Base-by-base conservation (phyloP, 257 asterid genomes). In the Euphrasia confusa region DNA sequence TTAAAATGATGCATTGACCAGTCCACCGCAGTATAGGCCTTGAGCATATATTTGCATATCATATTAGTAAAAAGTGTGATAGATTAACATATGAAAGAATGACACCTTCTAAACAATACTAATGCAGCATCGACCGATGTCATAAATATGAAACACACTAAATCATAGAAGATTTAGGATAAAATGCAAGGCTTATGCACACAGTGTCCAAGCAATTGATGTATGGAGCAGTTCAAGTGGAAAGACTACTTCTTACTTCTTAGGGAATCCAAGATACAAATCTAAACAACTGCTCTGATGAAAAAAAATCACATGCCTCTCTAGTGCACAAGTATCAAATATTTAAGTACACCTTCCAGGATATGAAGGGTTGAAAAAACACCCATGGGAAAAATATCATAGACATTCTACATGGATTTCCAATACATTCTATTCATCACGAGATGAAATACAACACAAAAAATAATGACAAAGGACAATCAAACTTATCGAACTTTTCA, bases 1-100 rank as follows among this genome's bases (percentile, higher is more conserved):
- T 80, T 73, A 72, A 75, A 83, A 69, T 81, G 85, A 78, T 84
- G 88, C 95, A 83, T 80, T 64, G 97, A 78, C 78, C 90, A 74
- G 79, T 90, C 97, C 87, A 81, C 72, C 13, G 84, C 78, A 61
- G 92, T 71, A 72, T 84, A 90, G 70, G 87, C 92, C 97, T 90
- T 74, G 77, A 49, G 65, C 58, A 71, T 53, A 60, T 67, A 71
- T 71, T 63, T 68, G 47, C 39, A 15, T 9, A 61, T 64, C 49
- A n/a, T 75, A 75, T 50, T 48, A 79, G 73, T 65, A 62, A 53
- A 47, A 47, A 21, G 58, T n/a, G 39, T 48, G 48, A 35, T 26
- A 13, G 49, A 60, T 53, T 30, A 45, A 30, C 57, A 18, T 59
- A 39, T 54, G 47, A 45, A 33, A 35, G 52, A 59, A 24, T 47